phyloP scores from a whole-genome alignment of 202 grass and related monocot genomes.

The Elaeis oleifera region DNA sequence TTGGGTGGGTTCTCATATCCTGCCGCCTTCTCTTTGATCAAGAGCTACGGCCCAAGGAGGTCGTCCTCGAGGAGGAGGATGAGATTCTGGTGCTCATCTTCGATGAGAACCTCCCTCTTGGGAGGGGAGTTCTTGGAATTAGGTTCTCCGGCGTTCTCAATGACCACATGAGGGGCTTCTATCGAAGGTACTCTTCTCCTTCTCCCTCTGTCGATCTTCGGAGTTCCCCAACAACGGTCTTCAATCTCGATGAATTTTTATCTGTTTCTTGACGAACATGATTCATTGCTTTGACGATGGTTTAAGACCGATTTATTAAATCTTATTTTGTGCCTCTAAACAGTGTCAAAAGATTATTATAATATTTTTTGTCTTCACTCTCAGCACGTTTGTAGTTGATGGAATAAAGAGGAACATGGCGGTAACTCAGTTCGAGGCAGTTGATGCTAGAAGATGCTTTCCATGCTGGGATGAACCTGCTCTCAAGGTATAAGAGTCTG shows the following conservation, averaged over 20 bases:
- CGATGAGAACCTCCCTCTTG: neutral
- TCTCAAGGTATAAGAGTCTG: neutral
- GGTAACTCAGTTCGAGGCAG: neutral
- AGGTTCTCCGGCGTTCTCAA: slow-evolving; percentile 1
- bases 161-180: neutral
- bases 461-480: neutral
- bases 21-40: neutral
- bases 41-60: neutral
- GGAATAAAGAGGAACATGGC: neutral
- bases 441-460: neutral
- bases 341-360: no score
- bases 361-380: no score
- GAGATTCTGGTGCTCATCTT: neutral
- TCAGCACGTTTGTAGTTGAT: neutral
- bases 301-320: no score
- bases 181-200: neutral
- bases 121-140: neutral
- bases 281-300: no score
- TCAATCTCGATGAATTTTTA: neutral
- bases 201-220: neutral
- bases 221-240: neutral
- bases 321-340: no score
- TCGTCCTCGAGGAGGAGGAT: slow-evolving; percentile 4
- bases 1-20: neutral
- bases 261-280: no score